Evolutionary conservation across 306 rosid genomes (phyloP), one percentile per base, ranked within the genome.

Genomic region (Ormosia emarginata): DNA sequence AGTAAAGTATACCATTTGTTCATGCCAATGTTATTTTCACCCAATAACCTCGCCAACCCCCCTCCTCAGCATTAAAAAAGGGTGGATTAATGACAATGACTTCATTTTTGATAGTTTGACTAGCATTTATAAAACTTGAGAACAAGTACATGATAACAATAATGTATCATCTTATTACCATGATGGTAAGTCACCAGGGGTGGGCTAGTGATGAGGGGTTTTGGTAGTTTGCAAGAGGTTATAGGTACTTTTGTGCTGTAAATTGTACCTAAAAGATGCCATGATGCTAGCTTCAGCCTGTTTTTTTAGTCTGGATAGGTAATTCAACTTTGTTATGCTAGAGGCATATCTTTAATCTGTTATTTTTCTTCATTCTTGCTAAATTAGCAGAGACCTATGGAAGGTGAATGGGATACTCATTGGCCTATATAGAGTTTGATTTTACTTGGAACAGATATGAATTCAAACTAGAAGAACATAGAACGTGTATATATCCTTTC

Each of bases 381-480:
- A 61, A 71, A 17, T 12, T 61, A 59, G 55, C 65, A 2, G 46
- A 59, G 33, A 29, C 78, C 41, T 59, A 36, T 57, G 77, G 40
- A 41, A 41, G 50, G 70, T 41, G 69, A 68, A 57, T 56, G 5
- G 13, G 39, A 29, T 67, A 1, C 41, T n/a, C 49, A 43, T 39
- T 56, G 10, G 57, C 24, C 37, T 67, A 29, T 79, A 7, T 79
- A 47, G 71, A 69, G 40, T 69, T 69, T 57, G 78, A 58, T 79
- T 69, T 74, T 61, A 1, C 49, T 29, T 17, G 56, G 56, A 49
- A 71, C 39, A 14, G 7, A 18, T 47, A 36, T 61, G 33, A 50
- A 24, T 62, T 37, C 55, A 61, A 80, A 69, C 61, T 33, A 11
- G 59, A 59, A 71, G 29, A 36, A 14, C 17, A 36, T 64, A 29